Base-by-base conservation (phyloP, 192 early-diverging fungal species). In the Haplosporangium gracile region DNA sequence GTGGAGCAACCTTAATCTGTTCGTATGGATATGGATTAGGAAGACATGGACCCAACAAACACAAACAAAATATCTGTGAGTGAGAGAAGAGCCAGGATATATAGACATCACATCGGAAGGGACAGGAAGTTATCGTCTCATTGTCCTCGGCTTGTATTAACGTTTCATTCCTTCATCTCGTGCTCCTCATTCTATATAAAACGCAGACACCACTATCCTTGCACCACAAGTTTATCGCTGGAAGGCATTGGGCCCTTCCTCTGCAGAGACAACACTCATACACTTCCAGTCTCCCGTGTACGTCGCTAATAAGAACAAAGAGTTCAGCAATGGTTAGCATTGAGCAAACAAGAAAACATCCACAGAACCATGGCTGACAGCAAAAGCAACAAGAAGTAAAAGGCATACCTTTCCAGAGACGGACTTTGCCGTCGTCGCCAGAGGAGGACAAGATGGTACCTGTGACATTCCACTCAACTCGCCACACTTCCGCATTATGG, bases 381-480 rank as follows among this genome's bases (percentile, higher is more conserved):
- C 34, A 18, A 9, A 9, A 53, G 16, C 2, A 51, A 20, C 16
- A 5, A 53, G 0, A 24, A 29, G 60, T 7, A 18, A 57, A 39
- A 39, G 4, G 76, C 4, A 63, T 91, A 90, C 94, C 91, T 76
- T 95, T 96, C 97, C 97, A 97, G 45, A 97, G 81, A 0, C 95
- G 89, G 34, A 97, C 91, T 79, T 90, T 95, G 32, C 97, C 96
- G 83, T 97, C 97, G 75, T 96, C 95, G 8, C 97, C 97, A 71
- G 94, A 94, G 10, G 93, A 94, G 13, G 93, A 92, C 11, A 97
- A 83, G 47, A 96, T 93, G 0, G 96, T 97, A 4, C 96, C 96
- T 5, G 94, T 96, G 13, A 97, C 83, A 85, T 97, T 97, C 97
- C 97, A 97, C 71, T 95, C 92, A 0, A 96, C 95, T 20, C 94